A percentile compares a stretch with the other conserved stretches of the same genome.
Evolutionary conservation across 352 stramenopile species (phyloP).

Genomic region (Globisporangium spiculum): DNA sequence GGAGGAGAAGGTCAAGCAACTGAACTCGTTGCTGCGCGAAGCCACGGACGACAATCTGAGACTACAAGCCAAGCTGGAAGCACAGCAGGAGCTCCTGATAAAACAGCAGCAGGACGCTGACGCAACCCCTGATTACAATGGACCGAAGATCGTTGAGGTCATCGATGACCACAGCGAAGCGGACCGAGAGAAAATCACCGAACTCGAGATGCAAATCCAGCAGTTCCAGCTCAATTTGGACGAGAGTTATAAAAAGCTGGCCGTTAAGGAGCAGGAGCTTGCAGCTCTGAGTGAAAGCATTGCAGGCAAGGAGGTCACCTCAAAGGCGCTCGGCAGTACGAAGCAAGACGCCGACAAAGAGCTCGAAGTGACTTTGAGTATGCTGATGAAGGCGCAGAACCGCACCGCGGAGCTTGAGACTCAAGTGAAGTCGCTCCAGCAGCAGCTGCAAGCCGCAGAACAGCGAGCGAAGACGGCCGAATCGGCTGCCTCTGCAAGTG

Average conservation of each 20-base stretch:
- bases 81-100: conserved; percentile 5
- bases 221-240: conserved; percentile 16
- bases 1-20: conserved; percentile 66
- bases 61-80: conserved; percentile 24
- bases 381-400: conserved; percentile 27
- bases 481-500: not conserved
- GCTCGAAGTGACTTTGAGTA: conserved; percentile 18
- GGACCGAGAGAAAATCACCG: conserved; percentile 13
- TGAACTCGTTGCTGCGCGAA: conserved; percentile 41
- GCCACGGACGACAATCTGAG: conserved; percentile 51
- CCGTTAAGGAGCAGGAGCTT: conserved; percentile 29
- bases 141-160: conserved; percentile 22
- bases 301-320: conserved; percentile 1
- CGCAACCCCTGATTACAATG: not conserved
- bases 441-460: conserved; percentile 34
- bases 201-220: conserved; percentile 25
- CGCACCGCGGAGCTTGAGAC: conserved; percentile 26
- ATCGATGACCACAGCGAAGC: conserved; percentile 15
- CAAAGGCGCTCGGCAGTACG: conserved; percentile 13
- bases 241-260: conserved; percentile 11
- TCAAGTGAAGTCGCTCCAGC: conserved; percentile 37
- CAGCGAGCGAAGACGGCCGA: conserved; percentile 13
- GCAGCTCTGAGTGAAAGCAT: conserved; percentile 24
- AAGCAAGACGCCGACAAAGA: conserved; percentile 27
- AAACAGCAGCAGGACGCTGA: conserved; percentile 10